Percentiles rank a stretch among this genome's conserved stretches.
Conservation (phyloP, 2,329 filamentous ascomycete species). For the Ophiocordyceps sinensis region DNA sequence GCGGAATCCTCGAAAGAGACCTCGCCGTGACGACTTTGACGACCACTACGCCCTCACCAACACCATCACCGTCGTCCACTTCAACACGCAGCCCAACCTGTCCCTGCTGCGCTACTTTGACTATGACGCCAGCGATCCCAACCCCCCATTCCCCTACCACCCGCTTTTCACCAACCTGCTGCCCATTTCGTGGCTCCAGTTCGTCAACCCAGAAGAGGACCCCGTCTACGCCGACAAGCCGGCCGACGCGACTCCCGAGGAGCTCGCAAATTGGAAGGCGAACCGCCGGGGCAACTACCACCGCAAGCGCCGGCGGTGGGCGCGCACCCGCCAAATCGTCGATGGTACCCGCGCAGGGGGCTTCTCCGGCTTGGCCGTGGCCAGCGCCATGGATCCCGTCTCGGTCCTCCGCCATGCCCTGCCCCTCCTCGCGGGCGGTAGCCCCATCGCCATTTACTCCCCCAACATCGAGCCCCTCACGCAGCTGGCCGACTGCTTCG, state of each 20-base stretch:
- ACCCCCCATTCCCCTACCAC: conserved; percentile 45
- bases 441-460: conserved; percentile 74
- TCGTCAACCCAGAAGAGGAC: conserved; percentile 65
- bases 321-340: conserved; percentile 55
- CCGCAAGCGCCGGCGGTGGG: conserved; percentile 78
- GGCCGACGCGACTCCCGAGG: conserved; percentile 39
- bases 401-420: conserved; percentile 62
- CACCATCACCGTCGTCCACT: conserved; percentile 67
- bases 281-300: conserved; percentile 75
- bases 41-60: conserved; percentile 56
- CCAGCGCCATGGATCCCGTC: conserved; percentile 66
- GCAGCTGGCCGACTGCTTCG: conserved; percentile 70
- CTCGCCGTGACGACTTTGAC: conserved; percentile 34
- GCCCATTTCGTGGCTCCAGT: conserved; percentile 80
- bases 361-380: conserved; percentile 73
- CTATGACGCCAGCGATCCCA: conserved; percentile 58
- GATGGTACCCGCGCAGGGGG: conserved; percentile 59
- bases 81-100: conserved; percentile 77
- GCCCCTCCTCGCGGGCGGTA: conserved; percentile 70
- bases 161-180: conserved; percentile 73
- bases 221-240: conserved; percentile 57
- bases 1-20: conserved; percentile 13
- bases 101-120: conserved; percentile 79
- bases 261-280: conserved; percentile 58
- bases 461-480: conserved; percentile 68